These are phyloP conservation scores for Mucor sp. DNA, from an alignment of 371 early-diverging fungal species.

Conservation along the genomic window DNA sequence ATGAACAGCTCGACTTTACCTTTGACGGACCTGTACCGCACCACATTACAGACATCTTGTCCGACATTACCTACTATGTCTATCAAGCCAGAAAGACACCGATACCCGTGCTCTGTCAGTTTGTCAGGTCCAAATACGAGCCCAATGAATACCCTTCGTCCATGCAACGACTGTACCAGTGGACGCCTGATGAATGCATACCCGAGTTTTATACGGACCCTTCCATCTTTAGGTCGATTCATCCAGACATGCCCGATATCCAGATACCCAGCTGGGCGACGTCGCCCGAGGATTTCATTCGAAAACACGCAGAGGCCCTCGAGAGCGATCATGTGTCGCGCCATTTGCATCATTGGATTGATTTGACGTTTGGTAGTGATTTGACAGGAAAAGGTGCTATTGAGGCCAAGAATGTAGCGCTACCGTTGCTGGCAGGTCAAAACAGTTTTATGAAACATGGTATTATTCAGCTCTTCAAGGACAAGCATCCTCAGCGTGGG, in stretches of 20 bases:
- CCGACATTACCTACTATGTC: slow-evolving; percentile 73
- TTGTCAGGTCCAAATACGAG: slow-evolving; percentile 71
- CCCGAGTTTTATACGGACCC: slow-evolving; percentile 75
- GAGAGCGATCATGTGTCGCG: slow-evolving; percentile 82
- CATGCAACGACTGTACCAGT: slow-evolving; percentile 63
- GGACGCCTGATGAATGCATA: slow-evolving; percentile 80
- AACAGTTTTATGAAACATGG: slow-evolving; percentile 76
- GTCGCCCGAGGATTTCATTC: slow-evolving; percentile 71
- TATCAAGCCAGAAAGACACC: slow-evolving; percentile 70
- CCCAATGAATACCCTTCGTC: slow-evolving; percentile 74
- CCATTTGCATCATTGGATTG: slow-evolving; percentile 82
- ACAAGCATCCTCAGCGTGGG: slow-evolving; percentile 69
- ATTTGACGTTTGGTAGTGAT: slow-evolving; percentile 82
- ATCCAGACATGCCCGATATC: slow-evolving; percentile 71
- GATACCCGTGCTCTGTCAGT: slow-evolving; percentile 68
- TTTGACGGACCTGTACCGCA: slow-evolving; percentile 73
- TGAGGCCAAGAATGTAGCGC: slow-evolving; percentile 73
- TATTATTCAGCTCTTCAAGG: slow-evolving; percentile 73
- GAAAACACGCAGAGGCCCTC: slow-evolving; percentile 66
- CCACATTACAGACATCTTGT: slow-evolving; percentile 71
- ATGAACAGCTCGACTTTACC: slow-evolving; percentile 71
- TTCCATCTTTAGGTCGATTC: slow-evolving; percentile 65
- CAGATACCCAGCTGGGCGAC: slow-evolving; percentile 69
- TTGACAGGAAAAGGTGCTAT: slow-evolving; percentile 76
- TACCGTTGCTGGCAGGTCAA: slow-evolving; percentile 65